Conservation (phyloP, 192 early-diverging fungal genomes). For the Thamnidium elegans region DNA sequence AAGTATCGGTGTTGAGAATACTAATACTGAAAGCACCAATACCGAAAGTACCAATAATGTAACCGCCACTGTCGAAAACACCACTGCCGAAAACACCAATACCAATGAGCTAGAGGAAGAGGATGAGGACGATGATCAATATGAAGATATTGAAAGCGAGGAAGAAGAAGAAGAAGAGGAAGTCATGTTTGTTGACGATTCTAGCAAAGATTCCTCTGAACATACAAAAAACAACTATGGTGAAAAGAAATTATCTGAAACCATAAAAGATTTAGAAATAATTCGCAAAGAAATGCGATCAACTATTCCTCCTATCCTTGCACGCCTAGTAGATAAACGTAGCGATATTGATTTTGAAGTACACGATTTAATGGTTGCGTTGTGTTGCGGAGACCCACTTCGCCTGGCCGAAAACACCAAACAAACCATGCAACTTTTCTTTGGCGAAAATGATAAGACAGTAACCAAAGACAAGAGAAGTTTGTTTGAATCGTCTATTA, state of each 20-base stretch:
- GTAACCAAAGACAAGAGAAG: not conserved
- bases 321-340: conserved; percentile 45
- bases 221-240: conserved; percentile 24
- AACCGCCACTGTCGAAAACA: too few relatives aligned
- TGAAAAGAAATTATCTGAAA: not conserved
- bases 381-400: conserved; percentile 26
- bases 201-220: conserved; percentile 20
- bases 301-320: conserved; percentile 39
- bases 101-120: not conserved
- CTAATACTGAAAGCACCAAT: too few relatives aligned
- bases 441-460: not conserved
- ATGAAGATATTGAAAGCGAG: conserved; percentile 26
- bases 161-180: conserved; percentile 17
- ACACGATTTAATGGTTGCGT: conserved; percentile 58
- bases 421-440: conserved; percentile 2
- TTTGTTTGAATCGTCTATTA: not conserved
- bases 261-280: conserved; percentile 23
- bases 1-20: too few relatives aligned
- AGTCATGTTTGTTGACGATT: not conserved
- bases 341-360: conserved; percentile 65
- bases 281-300: conserved; percentile 34
- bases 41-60: too few relatives aligned
- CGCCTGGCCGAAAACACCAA: not conserved
- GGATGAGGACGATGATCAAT: conserved; percentile 28
- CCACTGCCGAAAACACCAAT: not conserved